Percentiles rank a stretch among this genome's conserved stretches.
These are phyloP conservation scores for Curvularia sp. DNA, from an alignment of 2,329 filamentous ascomycete species.

Conservation along the genomic window DNA sequence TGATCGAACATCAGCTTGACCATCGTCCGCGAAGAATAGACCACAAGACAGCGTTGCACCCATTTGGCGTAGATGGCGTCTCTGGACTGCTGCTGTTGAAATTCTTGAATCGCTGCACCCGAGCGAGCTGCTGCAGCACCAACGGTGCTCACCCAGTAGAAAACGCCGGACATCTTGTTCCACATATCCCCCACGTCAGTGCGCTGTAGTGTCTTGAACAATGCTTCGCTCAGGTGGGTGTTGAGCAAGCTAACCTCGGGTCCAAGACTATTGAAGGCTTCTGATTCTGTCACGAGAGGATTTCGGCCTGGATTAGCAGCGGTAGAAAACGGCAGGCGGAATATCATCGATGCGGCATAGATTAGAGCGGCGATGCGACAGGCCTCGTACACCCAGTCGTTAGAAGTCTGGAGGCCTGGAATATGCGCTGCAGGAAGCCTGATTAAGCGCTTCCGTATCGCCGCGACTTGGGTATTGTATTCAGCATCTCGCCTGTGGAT, in stretches of 20 bases:
- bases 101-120: not conserved
- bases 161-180: conserved; percentile 43
- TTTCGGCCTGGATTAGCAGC: conserved; percentile 32
- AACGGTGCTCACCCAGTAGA: conserved; percentile 45
- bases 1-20: conserved; percentile 39
- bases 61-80: conserved; percentile 18
- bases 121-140: conserved; percentile 42
- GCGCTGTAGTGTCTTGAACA: conserved; percentile 33
- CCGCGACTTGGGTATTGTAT: conserved; percentile 24
- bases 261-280: not conserved
- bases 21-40: conserved; percentile 37
- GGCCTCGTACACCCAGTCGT: conserved; percentile 46
- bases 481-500: conserved; percentile 8
- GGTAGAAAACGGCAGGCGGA: conserved; percentile 37
- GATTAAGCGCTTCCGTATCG: conserved; percentile 27
- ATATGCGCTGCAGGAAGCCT: conserved; percentile 34
- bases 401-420: conserved; percentile 26
- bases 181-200: conserved; percentile 39
- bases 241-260: conserved; percentile 10
- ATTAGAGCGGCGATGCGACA: conserved; percentile 46
- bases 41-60: conserved; percentile 38
- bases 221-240: conserved; percentile 25
- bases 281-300: conserved; percentile 15
- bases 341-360: conserved; percentile 40
- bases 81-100: not conserved